A percentile compares a stretch with the other conserved stretches of the same genome.
Evolutionary conservation across 1,284 basidiomycete genomes (phyloP).

Genomic region (Trichosporon sp.): DNA sequence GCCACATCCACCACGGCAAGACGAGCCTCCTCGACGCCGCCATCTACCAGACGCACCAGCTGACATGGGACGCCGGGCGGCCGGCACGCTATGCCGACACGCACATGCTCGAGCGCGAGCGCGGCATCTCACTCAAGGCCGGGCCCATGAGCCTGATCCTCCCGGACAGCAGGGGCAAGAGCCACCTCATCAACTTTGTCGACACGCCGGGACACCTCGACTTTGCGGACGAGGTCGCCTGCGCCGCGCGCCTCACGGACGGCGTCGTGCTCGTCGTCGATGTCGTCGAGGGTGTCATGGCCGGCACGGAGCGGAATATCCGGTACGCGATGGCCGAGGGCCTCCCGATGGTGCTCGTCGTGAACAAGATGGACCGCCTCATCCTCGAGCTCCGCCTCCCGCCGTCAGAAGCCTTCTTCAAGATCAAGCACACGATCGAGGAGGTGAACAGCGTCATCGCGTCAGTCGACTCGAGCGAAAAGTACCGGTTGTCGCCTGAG

Average conservation of each 20-base stretch:
- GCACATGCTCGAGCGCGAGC: conserved; percentile 78
- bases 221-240: conserved; percentile 94
- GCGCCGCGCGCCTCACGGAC: conserved; percentile 80
- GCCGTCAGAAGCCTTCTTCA: conserved; percentile 94
- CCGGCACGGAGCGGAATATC: conserved; percentile 78
- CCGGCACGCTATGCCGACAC: conserved; percentile 94
- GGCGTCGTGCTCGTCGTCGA: conserved; percentile 93
- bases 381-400: conserved; percentile 95
- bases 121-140: conserved; percentile 93
- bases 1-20: conserved; percentile 97
- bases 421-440: conserved; percentile 97
- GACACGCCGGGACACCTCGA: conserved; percentile 99
- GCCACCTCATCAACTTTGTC: conserved; percentile 85
- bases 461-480: conserved; percentile 83
- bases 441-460: conserved; percentile 95
- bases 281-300: conserved; percentile 93
- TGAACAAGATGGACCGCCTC: conserved; percentile 97
- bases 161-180: conserved; percentile 83
- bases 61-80: conserved; percentile 85
- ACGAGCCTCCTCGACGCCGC: conserved; percentile 96
- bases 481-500: conserved; percentile 83
- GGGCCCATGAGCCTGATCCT: conserved; percentile 92
- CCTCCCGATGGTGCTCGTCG: conserved; percentile 84
- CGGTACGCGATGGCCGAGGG: conserved; percentile 82
- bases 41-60: conserved; percentile 91